These are phyloP conservation scores for Sporothrix pallida DNA, from an alignment of 2,329 filamentous ascomycete genomes.

Conservation along the genomic window DNA sequence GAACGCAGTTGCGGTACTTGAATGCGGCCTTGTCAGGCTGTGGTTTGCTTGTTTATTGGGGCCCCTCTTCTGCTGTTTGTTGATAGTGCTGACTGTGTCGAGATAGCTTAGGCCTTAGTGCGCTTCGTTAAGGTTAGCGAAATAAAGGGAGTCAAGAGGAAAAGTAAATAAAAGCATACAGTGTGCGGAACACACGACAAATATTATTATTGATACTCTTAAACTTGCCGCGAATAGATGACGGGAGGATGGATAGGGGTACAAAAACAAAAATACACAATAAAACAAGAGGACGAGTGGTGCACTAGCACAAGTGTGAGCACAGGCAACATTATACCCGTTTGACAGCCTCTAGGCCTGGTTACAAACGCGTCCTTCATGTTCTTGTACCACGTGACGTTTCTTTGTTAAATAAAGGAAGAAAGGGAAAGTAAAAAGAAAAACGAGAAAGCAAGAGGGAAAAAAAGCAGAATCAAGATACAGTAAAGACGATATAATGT, in stretches of 20 bases:
- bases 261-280: neutral
- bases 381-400: neutral
- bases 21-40: neutral
- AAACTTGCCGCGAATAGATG: neutral
- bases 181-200: too few relatives aligned
- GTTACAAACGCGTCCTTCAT: conserved; percentile 6
- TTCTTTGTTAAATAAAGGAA: neutral
- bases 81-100: conserved; percentile 12
- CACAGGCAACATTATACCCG: neutral
- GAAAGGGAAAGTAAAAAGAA: too few relatives aligned
- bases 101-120: too few relatives aligned
- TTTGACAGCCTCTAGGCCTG: neutral
- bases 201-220: neutral
- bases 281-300: neutral
- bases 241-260: neutral
- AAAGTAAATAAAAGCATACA: too few relatives aligned
- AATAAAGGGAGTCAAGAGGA: neutral
- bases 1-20: neutral
- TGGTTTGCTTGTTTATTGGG: neutral
- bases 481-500: neutral
- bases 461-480: too few relatives aligned
- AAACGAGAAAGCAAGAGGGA: too few relatives aligned
- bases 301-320: conserved; percentile 8
- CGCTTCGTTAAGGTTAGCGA: neutral
- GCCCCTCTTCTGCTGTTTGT: neutral